Conservation (phyloP, 2,329 filamentous ascomycete species). For the Clonostachys rosea region DNA sequence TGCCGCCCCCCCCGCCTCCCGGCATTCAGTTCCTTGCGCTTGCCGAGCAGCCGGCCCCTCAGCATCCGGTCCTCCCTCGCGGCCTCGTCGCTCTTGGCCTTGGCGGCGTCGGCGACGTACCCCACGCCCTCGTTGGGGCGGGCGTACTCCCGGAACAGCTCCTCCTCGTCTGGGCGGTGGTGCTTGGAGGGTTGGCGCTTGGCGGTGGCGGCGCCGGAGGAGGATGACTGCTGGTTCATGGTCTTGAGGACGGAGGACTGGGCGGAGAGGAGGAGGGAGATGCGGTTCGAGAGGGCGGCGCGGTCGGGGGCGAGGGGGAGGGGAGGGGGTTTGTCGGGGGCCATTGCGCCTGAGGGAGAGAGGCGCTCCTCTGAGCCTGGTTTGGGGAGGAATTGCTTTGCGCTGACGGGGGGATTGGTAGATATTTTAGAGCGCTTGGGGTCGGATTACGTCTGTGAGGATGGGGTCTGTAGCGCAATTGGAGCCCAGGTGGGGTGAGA, state of each 20-base stretch:
- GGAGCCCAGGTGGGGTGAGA: no score
- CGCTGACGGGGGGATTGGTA: neutral
- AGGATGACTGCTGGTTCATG: slow-evolving; percentile 11
- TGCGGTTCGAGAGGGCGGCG: slow-evolving; percentile 32
- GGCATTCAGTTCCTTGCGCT: slow-evolving; percentile 6
- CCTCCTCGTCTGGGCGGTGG: slow-evolving; percentile 13
- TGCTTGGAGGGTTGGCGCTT: slow-evolving; percentile 7
- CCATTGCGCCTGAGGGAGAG: slow-evolving; percentile 8
- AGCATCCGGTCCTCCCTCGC: slow-evolving; percentile 19
- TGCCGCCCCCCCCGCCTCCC: slow-evolving; percentile 18
- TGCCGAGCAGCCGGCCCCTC: slow-evolving; percentile 20
- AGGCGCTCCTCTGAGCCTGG: neutral
- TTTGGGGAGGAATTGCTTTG: no score
- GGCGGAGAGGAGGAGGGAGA: slow-evolving; percentile 30
- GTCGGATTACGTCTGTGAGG: no score
- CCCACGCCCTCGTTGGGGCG: slow-evolving; percentile 32
- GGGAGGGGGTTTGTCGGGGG: slow-evolving; percentile 11
- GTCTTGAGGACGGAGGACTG: slow-evolving; percentile 24
- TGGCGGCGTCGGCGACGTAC: slow-evolving; percentile 20
- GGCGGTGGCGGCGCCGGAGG: slow-evolving; percentile 3
- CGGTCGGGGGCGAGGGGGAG: slow-evolving; percentile 29
- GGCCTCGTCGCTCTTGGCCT: slow-evolving; percentile 9
- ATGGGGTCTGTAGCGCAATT: no score
- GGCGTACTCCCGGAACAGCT: slow-evolving; percentile 4
- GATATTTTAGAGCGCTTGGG: neutral